These are phyloP conservation scores for Yueomyces sp. DNA, from an alignment of 805 yeast genomes.

Conservation along the genomic window DNA sequence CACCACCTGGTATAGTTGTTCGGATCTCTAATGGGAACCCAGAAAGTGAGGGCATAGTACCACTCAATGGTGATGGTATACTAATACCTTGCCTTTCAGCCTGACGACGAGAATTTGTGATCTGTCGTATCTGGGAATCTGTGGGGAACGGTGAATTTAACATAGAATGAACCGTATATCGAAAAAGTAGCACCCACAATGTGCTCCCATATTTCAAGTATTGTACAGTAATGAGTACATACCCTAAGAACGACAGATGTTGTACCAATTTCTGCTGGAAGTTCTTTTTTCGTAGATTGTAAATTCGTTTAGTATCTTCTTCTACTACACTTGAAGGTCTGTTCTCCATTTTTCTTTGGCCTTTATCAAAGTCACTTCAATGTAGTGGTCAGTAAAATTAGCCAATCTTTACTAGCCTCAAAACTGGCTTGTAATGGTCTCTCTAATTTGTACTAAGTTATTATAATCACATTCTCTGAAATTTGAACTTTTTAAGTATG, in stretches of 20 bases:
- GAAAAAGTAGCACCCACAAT: slow-evolving; percentile 14
- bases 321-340: background rate
- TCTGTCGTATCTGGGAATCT: slow-evolving; percentile 13
- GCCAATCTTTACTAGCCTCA: too few relatives aligned
- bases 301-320: slow-evolving; percentile 4
- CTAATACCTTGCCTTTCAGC: background rate
- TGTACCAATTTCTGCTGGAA: slow-evolving; percentile 12
- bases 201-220: slow-evolving; percentile 19
- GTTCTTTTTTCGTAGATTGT: slow-evolving; percentile 14
- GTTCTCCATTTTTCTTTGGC: too few relatives aligned
- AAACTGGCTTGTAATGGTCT: too few relatives aligned
- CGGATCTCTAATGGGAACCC: slow-evolving; percentile 2
- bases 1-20: slow-evolving; percentile 12
- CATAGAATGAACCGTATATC: slow-evolving; percentile 28
- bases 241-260: slow-evolving; percentile 12
- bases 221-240: slow-evolving; percentile 12
- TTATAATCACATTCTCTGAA: too few relatives aligned
- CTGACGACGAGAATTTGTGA: slow-evolving; percentile 2
- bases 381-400: too few relatives aligned
- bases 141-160: slow-evolving; percentile 30
- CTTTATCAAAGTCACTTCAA: too few relatives aligned
- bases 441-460: too few relatives aligned
- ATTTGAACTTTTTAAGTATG: too few relatives aligned
- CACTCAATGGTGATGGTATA: background rate
- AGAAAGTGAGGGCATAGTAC: background rate